Conservation (phyloP, 1,284 basidiomycete species). For the Phlebopus sp. region DNA sequence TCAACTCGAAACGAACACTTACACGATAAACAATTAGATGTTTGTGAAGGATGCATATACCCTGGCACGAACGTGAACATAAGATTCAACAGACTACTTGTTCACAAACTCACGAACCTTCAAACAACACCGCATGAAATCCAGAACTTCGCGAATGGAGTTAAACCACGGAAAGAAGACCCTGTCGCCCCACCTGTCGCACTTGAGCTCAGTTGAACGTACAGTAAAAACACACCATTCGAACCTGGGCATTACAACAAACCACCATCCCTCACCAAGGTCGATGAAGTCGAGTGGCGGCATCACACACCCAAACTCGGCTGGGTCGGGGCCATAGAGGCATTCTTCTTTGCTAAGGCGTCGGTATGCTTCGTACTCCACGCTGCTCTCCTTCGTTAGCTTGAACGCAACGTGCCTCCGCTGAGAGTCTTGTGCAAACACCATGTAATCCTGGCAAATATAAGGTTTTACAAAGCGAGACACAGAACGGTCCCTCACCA, state of each 20-base stretch:
- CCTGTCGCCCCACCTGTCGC: neutral
- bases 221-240: neutral
- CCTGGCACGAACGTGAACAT: slow-evolving; percentile 5
- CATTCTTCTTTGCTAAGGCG: neutral
- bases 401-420: slow-evolving; percentile 5
- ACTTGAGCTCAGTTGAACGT: neutral
- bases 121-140: slow-evolving; percentile 3
- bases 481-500: too few species aligned
- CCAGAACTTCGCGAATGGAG: slow-evolving; percentile 1
- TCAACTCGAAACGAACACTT: neutral
- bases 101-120: neutral
- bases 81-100: neutral
- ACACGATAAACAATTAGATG: slow-evolving; percentile 21
- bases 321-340: neutral
- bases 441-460: too few species aligned
- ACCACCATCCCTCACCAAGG: slow-evolving; percentile 11
- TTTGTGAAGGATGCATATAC: slow-evolving; percentile 16
- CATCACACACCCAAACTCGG: slow-evolving; percentile 6
- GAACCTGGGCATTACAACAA: slow-evolving; percentile 23
- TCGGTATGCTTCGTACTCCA: slow-evolving; percentile 2
- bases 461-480: too few species aligned
- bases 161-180: neutral
- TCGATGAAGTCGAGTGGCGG: slow-evolving; percentile 19
- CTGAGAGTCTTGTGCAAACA: slow-evolving; percentile 3
- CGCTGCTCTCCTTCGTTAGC: slow-evolving; percentile 1